Percentiles rank a stretch among this genome's conserved stretches.
phyloP scores from a whole-genome alignment of 179 eudicot species.

The Beta corolliflora region DNA sequence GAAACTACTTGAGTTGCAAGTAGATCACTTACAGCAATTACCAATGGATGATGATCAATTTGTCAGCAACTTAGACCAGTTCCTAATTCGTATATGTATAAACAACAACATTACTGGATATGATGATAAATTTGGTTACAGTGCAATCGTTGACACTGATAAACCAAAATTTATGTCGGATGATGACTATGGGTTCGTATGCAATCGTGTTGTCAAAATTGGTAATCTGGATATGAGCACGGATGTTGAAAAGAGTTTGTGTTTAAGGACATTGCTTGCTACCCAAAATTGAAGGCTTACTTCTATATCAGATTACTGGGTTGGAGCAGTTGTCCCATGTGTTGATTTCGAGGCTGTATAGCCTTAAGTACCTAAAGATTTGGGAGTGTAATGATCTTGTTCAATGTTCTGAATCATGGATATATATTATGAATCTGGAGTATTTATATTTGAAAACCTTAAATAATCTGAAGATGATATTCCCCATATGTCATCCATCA shows the following conservation, averaged over 20 bases:
- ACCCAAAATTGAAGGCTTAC: not conserved
- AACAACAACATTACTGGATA: too few species aligned
- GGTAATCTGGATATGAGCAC: not conserved
- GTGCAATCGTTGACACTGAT: too few species aligned
- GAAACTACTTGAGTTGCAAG: not conserved
- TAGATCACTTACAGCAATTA: not conserved
- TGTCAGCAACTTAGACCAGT: not conserved
- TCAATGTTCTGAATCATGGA: too few species aligned
- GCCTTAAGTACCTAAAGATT: not conserved
- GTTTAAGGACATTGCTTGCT: not conserved
- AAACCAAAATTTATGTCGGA: too few species aligned
- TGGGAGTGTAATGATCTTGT: not conserved
- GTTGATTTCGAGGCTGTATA: too few species aligned
- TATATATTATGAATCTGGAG: too few species aligned
- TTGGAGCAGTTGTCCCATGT: too few species aligned
- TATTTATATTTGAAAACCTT: too few species aligned
- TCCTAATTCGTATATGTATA: not conserved
- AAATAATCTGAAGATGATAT: too few species aligned
- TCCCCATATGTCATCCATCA: too few species aligned
- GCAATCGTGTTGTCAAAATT: not conserved
- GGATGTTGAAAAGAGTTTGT: too few species aligned
- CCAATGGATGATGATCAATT: not conserved
- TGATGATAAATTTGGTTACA: too few species aligned
- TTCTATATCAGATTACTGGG: not conserved
- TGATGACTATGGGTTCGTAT: not conserved